Percentiles rank a stretch among this genome's conserved stretches.
phyloP scores from a whole-genome alignment of 1,284 basidiomycete genomes.

The Sporisorium graminicola region DNA sequence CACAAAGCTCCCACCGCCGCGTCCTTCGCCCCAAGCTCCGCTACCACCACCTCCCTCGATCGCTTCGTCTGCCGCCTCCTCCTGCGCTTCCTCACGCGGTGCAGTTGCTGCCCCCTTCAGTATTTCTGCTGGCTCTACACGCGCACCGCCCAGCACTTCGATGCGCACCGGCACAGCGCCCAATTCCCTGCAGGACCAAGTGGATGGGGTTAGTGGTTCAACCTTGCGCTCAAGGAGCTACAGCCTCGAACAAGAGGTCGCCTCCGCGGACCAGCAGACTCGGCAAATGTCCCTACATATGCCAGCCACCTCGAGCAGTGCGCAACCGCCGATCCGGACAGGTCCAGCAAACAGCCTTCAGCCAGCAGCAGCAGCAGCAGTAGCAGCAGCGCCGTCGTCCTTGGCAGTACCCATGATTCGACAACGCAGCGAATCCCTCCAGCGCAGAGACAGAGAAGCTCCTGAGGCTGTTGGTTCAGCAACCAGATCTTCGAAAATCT shows the following conservation, averaged over 20 bases:
- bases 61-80: constrained; percentile 16
- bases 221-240: constrained; percentile 26
- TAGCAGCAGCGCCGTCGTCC: constrained; percentile 8
- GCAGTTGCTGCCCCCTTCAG: neutral
- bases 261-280: constrained; percentile 18
- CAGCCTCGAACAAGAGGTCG: constrained; percentile 34
- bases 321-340: neutral
- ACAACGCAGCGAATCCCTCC: constrained; percentile 36
- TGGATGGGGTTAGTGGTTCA: constrained; percentile 11
- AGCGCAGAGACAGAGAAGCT: constrained; percentile 21
- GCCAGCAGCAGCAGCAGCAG: constrained; percentile 10
- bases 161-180: constrained; percentile 7
- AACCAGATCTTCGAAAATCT: neutral
- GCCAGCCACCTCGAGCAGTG: neutral
- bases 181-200: constrained; percentile 9
- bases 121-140: neutral
- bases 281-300: neutral
- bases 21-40: constrained; percentile 46
- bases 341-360: neutral
- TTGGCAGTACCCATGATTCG: constrained; percentile 32
- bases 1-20: constrained; percentile 40
- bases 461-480: constrained; percentile 5
- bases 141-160: constrained; percentile 11
- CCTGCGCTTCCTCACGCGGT: constrained; percentile 7
- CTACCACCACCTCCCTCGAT: constrained; percentile 47